Percentiles rank a stretch among this genome's conserved stretches.
Conservation (phyloP, 495 filamentous ascomycete genomes). For the Cercophora sp. region DNA sequence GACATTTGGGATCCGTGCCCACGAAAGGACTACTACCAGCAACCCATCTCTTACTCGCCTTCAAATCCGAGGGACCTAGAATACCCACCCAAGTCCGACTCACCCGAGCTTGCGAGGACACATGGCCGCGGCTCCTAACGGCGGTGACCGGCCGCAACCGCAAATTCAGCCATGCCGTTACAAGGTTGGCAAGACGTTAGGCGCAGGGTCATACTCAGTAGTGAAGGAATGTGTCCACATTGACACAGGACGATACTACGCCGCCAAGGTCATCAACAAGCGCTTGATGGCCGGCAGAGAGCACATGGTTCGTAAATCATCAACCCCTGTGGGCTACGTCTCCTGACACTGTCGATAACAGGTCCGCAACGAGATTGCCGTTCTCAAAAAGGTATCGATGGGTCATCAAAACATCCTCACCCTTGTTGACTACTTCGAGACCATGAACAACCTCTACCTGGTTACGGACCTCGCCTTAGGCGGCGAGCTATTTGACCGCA, state of each 20-base stretch:
- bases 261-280: slow-evolving; percentile 99
- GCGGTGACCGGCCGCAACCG: slow-evolving; percentile 31
- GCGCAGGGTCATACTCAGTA: slow-evolving; percentile 94
- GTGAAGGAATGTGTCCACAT: slow-evolving; percentile 99
- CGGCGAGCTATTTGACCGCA: slow-evolving; percentile 96
- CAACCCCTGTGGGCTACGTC: not conserved
- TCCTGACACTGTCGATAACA: slow-evolving; percentile 33
- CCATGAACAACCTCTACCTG: slow-evolving; percentile 98
- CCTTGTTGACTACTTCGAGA: slow-evolving; percentile 98
- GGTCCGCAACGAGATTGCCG: slow-evolving; percentile 97
- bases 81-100: too few relatives aligned
- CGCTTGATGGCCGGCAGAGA: slow-evolving; percentile 94
- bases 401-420: slow-evolving; percentile 97
- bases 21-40: too few relatives aligned
- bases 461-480: slow-evolving; percentile 96
- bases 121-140: slow-evolving; percentile 32
- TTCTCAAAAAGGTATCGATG: slow-evolving; percentile 94
- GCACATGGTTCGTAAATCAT: slow-evolving; percentile 83
- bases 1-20: too few relatives aligned
- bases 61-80: too few relatives aligned
- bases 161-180: slow-evolving; percentile 65
- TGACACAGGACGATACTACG: slow-evolving; percentile 96
- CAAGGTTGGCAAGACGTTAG: slow-evolving; percentile 97
- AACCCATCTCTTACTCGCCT: too few relatives aligned
- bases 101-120: too few relatives aligned